Percentiles rank a stretch among this genome's conserved stretches.
These are phyloP conservation scores for Daedaleopsis nitida DNA, from an alignment of 768 basidiomycete species.

Conservation along the genomic window DNA sequence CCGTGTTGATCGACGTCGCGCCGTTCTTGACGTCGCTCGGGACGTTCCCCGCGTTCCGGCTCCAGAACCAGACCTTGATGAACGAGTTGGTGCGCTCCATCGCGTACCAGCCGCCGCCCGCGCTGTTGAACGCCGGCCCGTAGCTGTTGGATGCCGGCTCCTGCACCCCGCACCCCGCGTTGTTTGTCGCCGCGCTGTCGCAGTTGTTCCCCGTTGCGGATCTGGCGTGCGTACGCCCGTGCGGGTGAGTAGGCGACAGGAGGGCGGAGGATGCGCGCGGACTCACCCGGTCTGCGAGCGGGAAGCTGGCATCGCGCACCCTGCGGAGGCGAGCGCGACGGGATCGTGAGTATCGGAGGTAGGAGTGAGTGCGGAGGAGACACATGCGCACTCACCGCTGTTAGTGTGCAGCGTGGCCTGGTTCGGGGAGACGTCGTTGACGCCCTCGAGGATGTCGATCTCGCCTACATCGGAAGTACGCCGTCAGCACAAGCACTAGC, in stretches of 20 bases:
- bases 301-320: conserved; percentile 55
- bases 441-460: conserved; percentile 58
- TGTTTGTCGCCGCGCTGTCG: conserved; percentile 44
- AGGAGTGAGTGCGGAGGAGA: conserved; percentile 42
- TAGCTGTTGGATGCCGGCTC: conserved; percentile 44
- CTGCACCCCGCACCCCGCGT: conserved; percentile 60
- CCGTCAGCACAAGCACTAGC: neutral
- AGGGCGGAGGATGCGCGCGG: neutral
- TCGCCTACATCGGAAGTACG: conserved; percentile 53
- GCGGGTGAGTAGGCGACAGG: neutral
- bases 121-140: conserved; percentile 57
- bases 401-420: conserved; percentile 57
- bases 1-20: conserved; percentile 45
- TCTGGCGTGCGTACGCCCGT: conserved; percentile 5
- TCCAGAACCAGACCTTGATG: conserved; percentile 77
- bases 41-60: conserved; percentile 42
- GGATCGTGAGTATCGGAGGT: conserved; percentile 38
- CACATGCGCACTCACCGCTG: conserved; percentile 46
- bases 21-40: conserved; percentile 49
- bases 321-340: conserved; percentile 19
- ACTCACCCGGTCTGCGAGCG: conserved; percentile 49
- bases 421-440: conserved; percentile 55
- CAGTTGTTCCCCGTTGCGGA: conserved; percentile 40
- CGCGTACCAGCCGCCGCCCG: conserved; percentile 68
- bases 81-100: conserved; percentile 56